These are phyloP conservation scores for Pestalotiopsis sp. DNA, from an alignment of 2,329 filamentous ascomycete genomes.

Conservation along the genomic window DNA sequence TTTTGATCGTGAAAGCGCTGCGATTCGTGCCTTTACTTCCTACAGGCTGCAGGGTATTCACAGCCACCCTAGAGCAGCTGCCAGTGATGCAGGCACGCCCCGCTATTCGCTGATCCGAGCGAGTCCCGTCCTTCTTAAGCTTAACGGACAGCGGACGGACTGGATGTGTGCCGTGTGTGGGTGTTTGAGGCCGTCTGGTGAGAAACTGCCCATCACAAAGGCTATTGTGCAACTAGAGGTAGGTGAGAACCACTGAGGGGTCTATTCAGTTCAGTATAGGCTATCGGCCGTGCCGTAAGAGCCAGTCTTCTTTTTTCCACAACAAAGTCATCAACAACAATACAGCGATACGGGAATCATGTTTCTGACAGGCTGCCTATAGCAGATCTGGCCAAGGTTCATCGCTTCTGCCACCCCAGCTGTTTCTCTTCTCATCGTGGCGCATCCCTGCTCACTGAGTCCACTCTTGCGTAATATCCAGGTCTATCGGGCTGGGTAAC, in stretches of 20 bases:
- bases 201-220: not conserved
- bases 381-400: not conserved
- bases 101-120: conserved; percentile 8
- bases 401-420: not conserved
- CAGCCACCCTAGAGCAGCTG: conserved; percentile 12
- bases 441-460: conserved; percentile 2
- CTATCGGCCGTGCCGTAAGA: not conserved
- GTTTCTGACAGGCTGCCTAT: not conserved
- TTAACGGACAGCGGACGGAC: not conserved
- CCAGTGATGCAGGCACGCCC: conserved; percentile 10
- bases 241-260: not conserved
- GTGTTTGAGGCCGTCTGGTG: not conserved
- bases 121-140: not conserved
- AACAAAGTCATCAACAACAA: not conserved
- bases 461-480: conserved; percentile 11
- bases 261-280: not conserved
- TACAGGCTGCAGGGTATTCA: not conserved
- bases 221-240: not conserved
- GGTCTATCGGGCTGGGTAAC: not conserved
- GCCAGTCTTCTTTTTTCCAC: not conserved
- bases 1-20: not conserved
- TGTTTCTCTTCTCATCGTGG: conserved; percentile 3
- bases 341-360: not conserved
- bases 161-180: not conserved
- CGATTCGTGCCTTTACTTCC: not conserved